Evolutionary conservation across 2,329 filamentous ascomycete species (phyloP), one percentile per base, ranked within the genome.

Genomic region (Colletotrichum limetticola): DNA sequence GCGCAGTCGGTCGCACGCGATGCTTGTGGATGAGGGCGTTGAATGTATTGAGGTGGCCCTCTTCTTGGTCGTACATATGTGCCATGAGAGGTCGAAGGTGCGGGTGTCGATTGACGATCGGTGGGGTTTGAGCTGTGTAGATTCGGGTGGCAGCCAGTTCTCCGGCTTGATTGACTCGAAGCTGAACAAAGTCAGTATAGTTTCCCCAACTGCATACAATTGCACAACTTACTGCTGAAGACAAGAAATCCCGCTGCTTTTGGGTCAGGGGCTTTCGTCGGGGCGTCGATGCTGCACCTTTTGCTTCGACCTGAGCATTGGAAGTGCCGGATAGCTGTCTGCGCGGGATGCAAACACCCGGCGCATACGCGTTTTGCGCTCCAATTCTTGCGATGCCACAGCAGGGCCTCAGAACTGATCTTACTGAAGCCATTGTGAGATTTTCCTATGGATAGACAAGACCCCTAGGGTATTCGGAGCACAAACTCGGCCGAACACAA

Each of bases 41-140:
- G 88, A 98, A 99, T 46, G 92, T 97, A 4, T 86, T 83, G 77
- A 98, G 91, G 83, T 99, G 97, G 9, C 91, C 93, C 14, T 91
- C 95, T 86, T 99, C 97, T 82, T 99, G 97, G 78, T 97, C 94
- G 86, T 98, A 95, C 97, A 99, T 99, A 88, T 98, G 97, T 78
- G 92, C 91, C 95, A 99, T 98, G 37, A 98, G 85, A 0, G 95
- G 93, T 7, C 94, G 92, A 22, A 99, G 91, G 80, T 98, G 94
- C 1, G 97, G 96, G 81, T 98, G 92, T 5, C 92, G 90, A 76
- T 90, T 89, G 69, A 95, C 87, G 65, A 98, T 85, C n/a, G 92
- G 90, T 0, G 95, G 95, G 1, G 91, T 96, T 83, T 99, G 97
- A 2, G 94, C 92, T 1, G 91, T 91, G 86, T 98, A 99, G 82